These are phyloP conservation scores for Scorias spongiosa DNA, from an alignment of 2,329 filamentous ascomycete species.

Conservation along the genomic window DNA sequence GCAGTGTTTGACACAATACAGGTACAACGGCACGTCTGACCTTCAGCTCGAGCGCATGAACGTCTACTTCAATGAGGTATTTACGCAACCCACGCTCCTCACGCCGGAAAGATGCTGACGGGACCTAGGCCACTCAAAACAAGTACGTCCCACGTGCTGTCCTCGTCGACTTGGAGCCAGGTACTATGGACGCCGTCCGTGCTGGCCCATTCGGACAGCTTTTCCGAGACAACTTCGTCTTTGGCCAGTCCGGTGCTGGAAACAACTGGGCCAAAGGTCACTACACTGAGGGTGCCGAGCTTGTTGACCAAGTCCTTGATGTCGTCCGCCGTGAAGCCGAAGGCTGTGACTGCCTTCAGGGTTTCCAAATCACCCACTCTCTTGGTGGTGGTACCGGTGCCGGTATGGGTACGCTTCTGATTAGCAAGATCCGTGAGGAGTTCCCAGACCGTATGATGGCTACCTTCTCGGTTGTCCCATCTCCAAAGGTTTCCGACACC, in stretches of 20 bases:
- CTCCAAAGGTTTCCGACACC: conserved; percentile 98
- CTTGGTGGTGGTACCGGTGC: conserved; percentile 99
- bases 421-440: conserved; percentile 99
- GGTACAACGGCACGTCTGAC: conserved; percentile 95
- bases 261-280: conserved; percentile 99
- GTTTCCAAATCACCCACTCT: conserved; percentile 99
- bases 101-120: conserved; percentile 6
- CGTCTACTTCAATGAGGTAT: conserved; percentile 94
- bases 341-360: conserved; percentile 97
- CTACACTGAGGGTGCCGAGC: conserved; percentile 98
- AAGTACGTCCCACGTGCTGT: conserved; percentile 99
- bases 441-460: conserved; percentile 99
- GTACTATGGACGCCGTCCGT: conserved; percentile 98
- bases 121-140: conserved; percentile 70
- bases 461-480: conserved; percentile 97
- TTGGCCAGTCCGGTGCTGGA: conserved; percentile 97
- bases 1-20: conserved; percentile 27
- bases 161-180: conserved; percentile 97
- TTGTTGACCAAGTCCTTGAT: conserved; percentile 95
- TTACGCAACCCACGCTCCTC: conserved; percentile 9
- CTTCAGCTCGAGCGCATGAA: conserved; percentile 99
- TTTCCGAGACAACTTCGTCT: conserved; percentile 99
- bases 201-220: conserved; percentile 96
- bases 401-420: conserved; percentile 98
- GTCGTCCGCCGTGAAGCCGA: conserved; percentile 98